phyloP scores from a whole-genome alignment of 352 stramenopile genomes.

The Globisporangium mamillatum region DNA sequence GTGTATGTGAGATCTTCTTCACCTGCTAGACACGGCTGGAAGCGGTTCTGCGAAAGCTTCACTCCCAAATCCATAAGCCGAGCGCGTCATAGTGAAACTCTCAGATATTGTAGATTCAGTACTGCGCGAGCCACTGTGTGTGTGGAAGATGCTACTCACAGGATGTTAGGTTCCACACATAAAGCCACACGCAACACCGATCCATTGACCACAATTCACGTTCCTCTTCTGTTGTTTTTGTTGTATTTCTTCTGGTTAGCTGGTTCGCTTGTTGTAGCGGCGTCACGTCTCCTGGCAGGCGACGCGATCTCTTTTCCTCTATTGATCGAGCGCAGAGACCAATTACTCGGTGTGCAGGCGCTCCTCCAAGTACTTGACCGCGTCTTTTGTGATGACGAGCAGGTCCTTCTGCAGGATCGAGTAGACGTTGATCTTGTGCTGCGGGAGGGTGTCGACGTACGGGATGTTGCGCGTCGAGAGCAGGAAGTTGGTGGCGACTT shows the following conservation, averaged over 20 bases:
- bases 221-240: too few relatives aligned
- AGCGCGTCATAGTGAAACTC: not conserved
- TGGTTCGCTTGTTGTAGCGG: too few relatives aligned
- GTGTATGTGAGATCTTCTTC: not conserved
- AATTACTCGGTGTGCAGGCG: slow-evolving; percentile 80
- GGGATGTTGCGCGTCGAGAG: slow-evolving; percentile 85
- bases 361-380: slow-evolving; percentile 87
- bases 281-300: too few relatives aligned
- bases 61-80: slow-evolving; percentile 2
- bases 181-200: too few relatives aligned
- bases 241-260: too few relatives aligned
- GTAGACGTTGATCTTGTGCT: slow-evolving; percentile 90
- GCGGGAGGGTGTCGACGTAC: slow-evolving; percentile 77
- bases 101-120: too few relatives aligned
- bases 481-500: slow-evolving; percentile 73
- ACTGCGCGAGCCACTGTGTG: too few relatives aligned
- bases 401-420: slow-evolving; percentile 89
- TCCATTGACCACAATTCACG: too few relatives aligned
- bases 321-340: not conserved
- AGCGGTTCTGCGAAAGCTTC: slow-evolving; percentile 10
- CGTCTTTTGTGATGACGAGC: slow-evolving; percentile 81
- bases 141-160: too few relatives aligned
- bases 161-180: too few relatives aligned
- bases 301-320: slow-evolving; percentile 4
- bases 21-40: slow-evolving; percentile 10